phyloP scores from a whole-genome alignment of 495 filamentous ascomycete species.

The Talaromyces thailandensis region DNA sequence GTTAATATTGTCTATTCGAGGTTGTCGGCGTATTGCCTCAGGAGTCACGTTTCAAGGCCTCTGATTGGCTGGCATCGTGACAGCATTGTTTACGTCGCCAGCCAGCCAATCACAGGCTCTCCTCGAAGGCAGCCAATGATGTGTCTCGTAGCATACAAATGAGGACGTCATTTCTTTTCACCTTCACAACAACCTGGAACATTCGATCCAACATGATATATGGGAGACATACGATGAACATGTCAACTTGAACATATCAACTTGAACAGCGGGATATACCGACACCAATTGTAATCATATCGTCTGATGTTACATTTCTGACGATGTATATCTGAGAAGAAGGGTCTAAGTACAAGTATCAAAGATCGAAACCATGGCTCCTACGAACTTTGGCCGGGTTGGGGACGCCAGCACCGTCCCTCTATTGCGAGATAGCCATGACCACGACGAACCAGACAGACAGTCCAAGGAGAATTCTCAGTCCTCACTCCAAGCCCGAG shows the following conservation, averaged over 20 bases:
- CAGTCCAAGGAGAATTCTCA: slow-evolving; percentile 9
- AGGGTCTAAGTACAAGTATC: background rate
- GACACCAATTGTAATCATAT: background rate
- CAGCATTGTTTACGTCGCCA: background rate
- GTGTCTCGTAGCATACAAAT: background rate
- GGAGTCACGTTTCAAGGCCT: background rate
- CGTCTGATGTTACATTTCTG: background rate
- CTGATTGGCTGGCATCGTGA: background rate
- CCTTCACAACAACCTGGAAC: no score
- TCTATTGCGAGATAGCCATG: background rate
- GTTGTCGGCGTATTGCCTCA: background rate
- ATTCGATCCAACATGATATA: no score
- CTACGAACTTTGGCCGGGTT: background rate
- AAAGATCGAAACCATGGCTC: background rate
- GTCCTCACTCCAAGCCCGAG: slow-evolving; percentile 14
- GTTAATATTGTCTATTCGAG: slow-evolving; percentile 21
- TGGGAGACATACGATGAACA: no score
- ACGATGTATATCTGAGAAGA: background rate
- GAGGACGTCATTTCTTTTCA: background rate
- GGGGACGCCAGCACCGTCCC: background rate
- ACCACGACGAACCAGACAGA: background rate
- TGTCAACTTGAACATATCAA: no score
- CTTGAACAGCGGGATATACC: no score
- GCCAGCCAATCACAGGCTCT: background rate
- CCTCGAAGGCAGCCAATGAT: background rate